These are phyloP conservation scores for Ceratocystiopsis brevicomis DNA, from an alignment of 2,329 filamentous ascomycete species.

Conservation along the genomic window DNA sequence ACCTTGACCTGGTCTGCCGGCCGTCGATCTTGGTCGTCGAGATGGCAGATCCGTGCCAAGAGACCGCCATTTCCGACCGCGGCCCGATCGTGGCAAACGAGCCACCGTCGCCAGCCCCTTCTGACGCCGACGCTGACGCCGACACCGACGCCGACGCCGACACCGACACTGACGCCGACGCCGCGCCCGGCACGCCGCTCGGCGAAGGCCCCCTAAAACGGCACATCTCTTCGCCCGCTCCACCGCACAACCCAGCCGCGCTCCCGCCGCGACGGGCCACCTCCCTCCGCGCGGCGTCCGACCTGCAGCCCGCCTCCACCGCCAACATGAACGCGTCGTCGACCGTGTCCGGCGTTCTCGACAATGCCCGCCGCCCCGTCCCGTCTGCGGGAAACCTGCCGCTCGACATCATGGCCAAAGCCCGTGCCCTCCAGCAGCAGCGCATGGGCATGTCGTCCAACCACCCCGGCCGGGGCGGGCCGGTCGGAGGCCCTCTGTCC, in stretches of 20 bases:
- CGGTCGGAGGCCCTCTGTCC: conserved; percentile 8
- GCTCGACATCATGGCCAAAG: conserved; percentile 22
- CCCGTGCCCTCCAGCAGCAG: conserved; percentile 18
- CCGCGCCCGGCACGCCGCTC: no score
- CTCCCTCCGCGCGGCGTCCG: conserved; percentile 40
- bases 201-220: no score
- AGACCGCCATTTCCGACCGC: no score
- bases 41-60: no score
- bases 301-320: conserved; percentile 26
- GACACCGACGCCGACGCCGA: no score
- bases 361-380: conserved; percentile 37
- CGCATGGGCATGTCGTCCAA: conserved; percentile 16
- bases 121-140: no score
- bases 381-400: conserved; percentile 21
- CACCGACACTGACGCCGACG: no score
- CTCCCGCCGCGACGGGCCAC: conserved; percentile 19
- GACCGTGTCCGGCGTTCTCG: conserved; percentile 63
- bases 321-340: conserved; percentile 58
- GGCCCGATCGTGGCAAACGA: no score
- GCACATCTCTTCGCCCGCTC: no score
- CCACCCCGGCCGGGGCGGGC: conserved; percentile 9
- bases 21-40: no score
- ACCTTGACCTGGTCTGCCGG: no score
- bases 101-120: no score
- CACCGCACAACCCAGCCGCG: neutral